Base-by-base conservation (phyloP, 352 stramenopile genomes). In the Phytophthora constricta region DNA sequence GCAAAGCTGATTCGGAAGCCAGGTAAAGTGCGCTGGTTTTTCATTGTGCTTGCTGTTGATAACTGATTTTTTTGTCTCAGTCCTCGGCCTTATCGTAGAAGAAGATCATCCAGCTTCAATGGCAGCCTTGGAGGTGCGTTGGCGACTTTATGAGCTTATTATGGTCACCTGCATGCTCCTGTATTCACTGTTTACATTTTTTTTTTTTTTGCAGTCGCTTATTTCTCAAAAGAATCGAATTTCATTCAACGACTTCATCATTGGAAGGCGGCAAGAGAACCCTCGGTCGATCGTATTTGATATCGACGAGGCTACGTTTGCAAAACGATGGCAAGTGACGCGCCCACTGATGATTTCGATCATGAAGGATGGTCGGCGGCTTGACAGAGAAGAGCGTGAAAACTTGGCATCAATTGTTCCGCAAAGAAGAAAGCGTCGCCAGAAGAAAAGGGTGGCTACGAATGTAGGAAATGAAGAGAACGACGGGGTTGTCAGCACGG, bases 1-100 rank as follows among this genome's bases (percentile, higher is more conserved):
- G 87, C 87, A 16, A 93, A 92, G 61, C 64, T 84, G 31, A 73
- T 91, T 23, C 76, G 83, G 10, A 92, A 89, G 57, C 82, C 81
- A 76, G 84, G 81, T 77, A 37, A 31, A n/a, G 59, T 39, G 59
- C 51, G n/a, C 61, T 77, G 20, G 39, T 63, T 45, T 22, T 68
- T 54, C 3, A 2, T 19, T 52, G 14, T 46, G 34, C 19, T 22
- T 37, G 31, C n/a, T n/a, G n/a, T n/a, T n/a, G n/a, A n/a, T n/a
- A 70, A 20, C 57, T 26, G 4, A 34, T 69, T 25, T 48, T 20
- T 33, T 43, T 13, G 50, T 54, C 47, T 16, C 49, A 89, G 79
- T 85, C 23, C 62, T 87, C 1, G 79, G 65, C 27, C 62, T 91
- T 3, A 79, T 90, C 34, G 72, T 90, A 10, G 75, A 84, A 48